Conservation (phyloP, 176 grass and related monocot species). For the Carex scoparia region DNA sequence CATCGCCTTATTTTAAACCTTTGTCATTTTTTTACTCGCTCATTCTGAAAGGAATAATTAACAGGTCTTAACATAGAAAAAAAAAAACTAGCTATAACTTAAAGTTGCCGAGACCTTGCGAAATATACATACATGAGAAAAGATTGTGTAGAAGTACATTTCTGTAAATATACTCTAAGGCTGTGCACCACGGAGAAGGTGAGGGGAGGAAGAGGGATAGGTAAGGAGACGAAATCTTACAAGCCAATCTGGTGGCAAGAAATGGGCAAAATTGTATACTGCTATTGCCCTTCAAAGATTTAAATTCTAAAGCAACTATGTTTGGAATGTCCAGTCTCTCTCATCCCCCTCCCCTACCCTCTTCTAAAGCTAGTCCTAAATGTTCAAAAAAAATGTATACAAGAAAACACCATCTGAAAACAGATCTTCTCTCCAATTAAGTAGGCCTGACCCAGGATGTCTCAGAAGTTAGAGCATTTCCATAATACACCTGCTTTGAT, state of each 20-base stretch:
- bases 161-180: background rate
- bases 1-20: too few relatives aligned
- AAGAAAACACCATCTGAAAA: background rate
- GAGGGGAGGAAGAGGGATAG: background rate
- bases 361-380: background rate
- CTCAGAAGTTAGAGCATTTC: slow-evolving; percentile 67
- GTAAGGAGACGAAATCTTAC: background rate
- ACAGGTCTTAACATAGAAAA: too few relatives aligned
- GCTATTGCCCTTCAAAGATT: too few relatives aligned
- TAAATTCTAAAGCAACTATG: background rate
- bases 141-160: too few relatives aligned
- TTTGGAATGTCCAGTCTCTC: too few relatives aligned
- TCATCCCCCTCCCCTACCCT: background rate
- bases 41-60: too few relatives aligned
- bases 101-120: too few relatives aligned
- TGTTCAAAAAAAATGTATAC: background rate
- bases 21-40: too few relatives aligned
- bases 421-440: slow-evolving; percentile 27
- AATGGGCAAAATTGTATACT: background rate
- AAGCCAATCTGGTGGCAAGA: background rate
- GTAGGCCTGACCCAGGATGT: slow-evolving; percentile 57
- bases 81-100: too few relatives aligned
- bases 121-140: too few relatives aligned
- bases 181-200: background rate
- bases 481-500: slow-evolving; percentile 77